Evolutionary conservation across 306 rosid genomes (phyloP), one percentile per base, ranked within the genome.

Genomic region (Malus sylvestris): DNA sequence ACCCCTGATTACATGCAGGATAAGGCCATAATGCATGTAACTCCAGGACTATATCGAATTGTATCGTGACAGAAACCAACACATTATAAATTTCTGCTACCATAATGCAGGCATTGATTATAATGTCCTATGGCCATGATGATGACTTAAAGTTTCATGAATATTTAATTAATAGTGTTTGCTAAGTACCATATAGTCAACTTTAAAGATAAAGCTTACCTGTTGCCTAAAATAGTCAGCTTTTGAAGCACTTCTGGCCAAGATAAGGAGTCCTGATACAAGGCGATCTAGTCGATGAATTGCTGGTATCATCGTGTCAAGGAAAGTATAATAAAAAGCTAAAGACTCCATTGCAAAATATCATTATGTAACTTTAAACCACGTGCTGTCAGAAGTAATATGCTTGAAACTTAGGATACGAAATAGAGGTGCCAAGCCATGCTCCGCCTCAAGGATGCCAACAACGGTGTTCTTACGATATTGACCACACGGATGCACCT

Each of bases 401-500:
- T 51, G 27, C 72, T 35, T 29, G 18, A 51, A 66, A 42, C 72
- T 58, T 76, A 38, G 96, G 99, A 89, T 96, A 96, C 99, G 98
- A 83, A 92, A 96, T 74, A 92, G 81, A 78, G 99, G 98, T 3
- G 88, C 87, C 86, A 96, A 74, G 63, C 84, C 94, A 84, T 92
- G 83, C 78, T 96, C 98, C 35, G 99, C 99, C 87, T 96, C 81
- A 71, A 96, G 93, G 79, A 96, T 91, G 82, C 99, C 99, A 75
- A 92, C 87, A 79, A 95, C 82, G 4, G 99, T 92, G 86, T 92
- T 96, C 89, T 96, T 96, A 25, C 98, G 95, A 85, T 96, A 96
- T 80, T 96, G 98, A 85, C 98, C 99, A 63, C 99, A 92, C 19
- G 98, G 96, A 87, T 96, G 99, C 66, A 95, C 99, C 98, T 92